These are phyloP conservation scores for Bipolaris zeicola DNA, from an alignment of 2,329 filamentous ascomycete genomes.

Conservation along the genomic window DNA sequence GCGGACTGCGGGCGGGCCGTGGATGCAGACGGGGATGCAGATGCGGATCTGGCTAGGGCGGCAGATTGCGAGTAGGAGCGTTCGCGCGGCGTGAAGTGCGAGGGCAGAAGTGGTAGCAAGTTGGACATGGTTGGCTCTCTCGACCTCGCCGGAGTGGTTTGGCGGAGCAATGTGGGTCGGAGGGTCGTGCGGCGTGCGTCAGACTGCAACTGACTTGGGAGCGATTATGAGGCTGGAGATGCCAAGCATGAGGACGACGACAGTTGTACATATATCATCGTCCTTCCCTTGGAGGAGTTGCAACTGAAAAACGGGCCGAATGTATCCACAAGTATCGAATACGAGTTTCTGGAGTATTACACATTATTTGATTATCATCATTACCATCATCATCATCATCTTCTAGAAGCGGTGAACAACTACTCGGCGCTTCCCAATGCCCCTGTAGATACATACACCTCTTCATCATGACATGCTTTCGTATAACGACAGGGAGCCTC, in stretches of 20 bases:
- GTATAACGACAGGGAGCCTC: slow-evolving; percentile 16
- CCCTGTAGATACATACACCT: neutral
- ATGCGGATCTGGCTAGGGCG: slow-evolving; percentile 5
- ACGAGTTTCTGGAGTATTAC: neutral
- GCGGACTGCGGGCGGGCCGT: slow-evolving; percentile 6
- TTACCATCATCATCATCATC: neutral
- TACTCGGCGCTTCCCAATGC: neutral
- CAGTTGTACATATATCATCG: neutral
- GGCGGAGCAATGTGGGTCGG: slow-evolving; percentile 29
- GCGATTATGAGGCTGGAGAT: slow-evolving; percentile 14
- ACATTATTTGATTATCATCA: neutral
- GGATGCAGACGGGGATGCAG: slow-evolving; percentile 8
- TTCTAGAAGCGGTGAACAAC: neutral
- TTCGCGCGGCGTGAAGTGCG: slow-evolving; percentile 18
- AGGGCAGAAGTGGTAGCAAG: slow-evolving; percentile 27
- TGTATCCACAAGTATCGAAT: neutral
- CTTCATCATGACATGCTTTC: neutral
- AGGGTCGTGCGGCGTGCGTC: slow-evolving; percentile 26
- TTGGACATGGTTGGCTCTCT: slow-evolving; percentile 27
- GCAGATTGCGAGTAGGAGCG: slow-evolving; percentile 10
- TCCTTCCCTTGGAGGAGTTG: neutral
- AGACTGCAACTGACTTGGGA: slow-evolving; percentile 1
- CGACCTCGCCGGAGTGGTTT: slow-evolving; percentile 11
- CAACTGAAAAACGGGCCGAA: neutral
- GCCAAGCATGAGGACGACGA: slow-evolving; percentile 14